A percentile compares a stretch with the other conserved stretches of the same genome.
These are phyloP conservation scores for Apostasia shenzhenica DNA, from an alignment of 106 monocot genomes.

Conservation along the genomic window DNA sequence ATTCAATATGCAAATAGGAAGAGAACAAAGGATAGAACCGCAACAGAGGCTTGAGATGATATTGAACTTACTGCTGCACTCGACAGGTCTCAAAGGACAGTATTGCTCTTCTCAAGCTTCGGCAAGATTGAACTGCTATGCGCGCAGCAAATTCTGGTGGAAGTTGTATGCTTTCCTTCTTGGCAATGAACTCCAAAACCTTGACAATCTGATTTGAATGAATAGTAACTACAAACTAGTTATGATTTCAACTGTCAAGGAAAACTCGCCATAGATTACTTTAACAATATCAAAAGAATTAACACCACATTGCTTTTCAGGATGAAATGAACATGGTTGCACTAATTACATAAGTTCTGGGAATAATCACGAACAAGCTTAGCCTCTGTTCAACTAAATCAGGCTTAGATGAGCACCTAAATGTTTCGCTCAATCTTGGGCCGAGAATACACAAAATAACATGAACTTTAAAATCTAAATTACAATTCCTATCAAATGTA, in stretches of 20 bases:
- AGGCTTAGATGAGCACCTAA: no score
- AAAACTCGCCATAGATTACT: no score
- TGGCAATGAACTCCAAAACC: slow-evolving; percentile 85
- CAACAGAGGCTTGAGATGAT: not conserved
- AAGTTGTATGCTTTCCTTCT: slow-evolving; percentile 86
- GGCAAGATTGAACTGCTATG: slow-evolving; percentile 72
- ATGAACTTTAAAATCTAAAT: no score
- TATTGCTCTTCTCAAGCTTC: slow-evolving; percentile 89
- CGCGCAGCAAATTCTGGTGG: slow-evolving; percentile 66
- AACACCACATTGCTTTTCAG: no score
- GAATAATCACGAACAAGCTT: no score
- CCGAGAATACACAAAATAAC: no score
- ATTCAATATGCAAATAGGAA: not conserved
- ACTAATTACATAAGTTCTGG: no score
- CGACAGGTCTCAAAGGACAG: slow-evolving; percentile 84
- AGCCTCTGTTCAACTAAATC: no score
- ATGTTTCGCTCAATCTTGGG: no score
- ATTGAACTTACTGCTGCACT: slow-evolving; percentile 76
- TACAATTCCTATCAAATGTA: no score
- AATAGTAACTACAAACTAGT: not conserved
- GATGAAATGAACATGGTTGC: no score
- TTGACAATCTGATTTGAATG: slow-evolving; percentile 47
- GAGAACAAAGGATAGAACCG: not conserved
- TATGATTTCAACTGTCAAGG: not conserved
- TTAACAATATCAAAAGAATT: no score